phyloP scores from a whole-genome alignment of 441 rosid species.

The Gossypium schwendimanii region DNA sequence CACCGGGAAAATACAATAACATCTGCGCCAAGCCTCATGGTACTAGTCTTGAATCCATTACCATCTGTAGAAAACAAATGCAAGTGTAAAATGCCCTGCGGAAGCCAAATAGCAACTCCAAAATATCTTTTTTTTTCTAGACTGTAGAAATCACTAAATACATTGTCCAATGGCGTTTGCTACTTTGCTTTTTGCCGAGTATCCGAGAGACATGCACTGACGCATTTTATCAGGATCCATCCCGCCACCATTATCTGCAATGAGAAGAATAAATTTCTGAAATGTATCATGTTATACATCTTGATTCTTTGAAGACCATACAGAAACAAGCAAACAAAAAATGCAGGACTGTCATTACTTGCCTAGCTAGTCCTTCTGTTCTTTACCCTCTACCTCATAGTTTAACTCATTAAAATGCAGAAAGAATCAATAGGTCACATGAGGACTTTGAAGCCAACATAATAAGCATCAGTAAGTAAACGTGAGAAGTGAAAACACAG shows the following conservation, averaged over 20 bases:
- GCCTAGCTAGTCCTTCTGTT: too few relatives aligned
- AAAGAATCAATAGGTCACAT: too few relatives aligned
- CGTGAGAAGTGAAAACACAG: background rate
- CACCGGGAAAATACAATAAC: conserved; percentile 86
- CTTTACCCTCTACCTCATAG: too few relatives aligned
- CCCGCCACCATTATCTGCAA: conserved; percentile 88
- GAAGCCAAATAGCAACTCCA: background rate
- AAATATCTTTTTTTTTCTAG: conserved; percentile 9
- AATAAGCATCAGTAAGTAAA: background rate
- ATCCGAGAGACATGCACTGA: conserved; percentile 85
- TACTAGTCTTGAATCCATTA: conserved; percentile 97
- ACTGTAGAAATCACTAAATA: conserved; percentile 19
- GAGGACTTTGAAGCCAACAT: too few relatives aligned
- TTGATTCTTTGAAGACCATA: too few relatives aligned
- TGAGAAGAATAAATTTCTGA: background rate
- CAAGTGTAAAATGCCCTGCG: conserved; percentile 35
- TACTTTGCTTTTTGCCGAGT: conserved; percentile 82
- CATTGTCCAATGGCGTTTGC: conserved; percentile 90
- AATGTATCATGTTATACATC: background rate
- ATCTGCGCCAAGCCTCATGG: conserved; percentile 98
- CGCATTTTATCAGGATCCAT: conserved; percentile 89
- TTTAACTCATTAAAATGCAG: too few relatives aligned
- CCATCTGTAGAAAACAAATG: conserved; percentile 49
- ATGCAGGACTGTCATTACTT: background rate
- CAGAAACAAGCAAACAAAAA: background rate